Percentiles rank a stretch among this genome's conserved stretches.
Evolutionary conservation across 1,139 yeast genomes (phyloP).

Genomic region (Ogataea hybrid): DNA sequence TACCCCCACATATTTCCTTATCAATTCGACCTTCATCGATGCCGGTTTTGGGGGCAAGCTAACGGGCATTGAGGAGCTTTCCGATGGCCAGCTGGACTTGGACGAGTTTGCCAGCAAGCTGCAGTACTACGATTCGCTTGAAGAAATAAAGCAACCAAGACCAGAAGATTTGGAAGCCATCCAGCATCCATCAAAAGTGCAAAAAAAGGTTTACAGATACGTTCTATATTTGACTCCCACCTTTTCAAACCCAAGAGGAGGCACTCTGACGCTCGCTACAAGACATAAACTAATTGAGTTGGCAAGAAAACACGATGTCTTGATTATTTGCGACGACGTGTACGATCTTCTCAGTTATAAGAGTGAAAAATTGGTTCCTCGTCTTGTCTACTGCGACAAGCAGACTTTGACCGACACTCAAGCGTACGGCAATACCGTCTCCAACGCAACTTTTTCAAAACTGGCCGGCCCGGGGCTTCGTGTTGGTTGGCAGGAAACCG

Average conservation of each 20-base stretch:
- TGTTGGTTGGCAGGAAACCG: slow-evolving; percentile 84
- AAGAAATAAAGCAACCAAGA: slow-evolving; percentile 27
- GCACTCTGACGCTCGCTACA: slow-evolving; percentile 53
- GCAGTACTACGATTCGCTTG: slow-evolving; percentile 37
- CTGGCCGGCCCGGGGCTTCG: slow-evolving; percentile 87
- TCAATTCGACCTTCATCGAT: slow-evolving; percentile 73
- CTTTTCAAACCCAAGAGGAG: slow-evolving; percentile 83
- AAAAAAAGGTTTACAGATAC: slow-evolving; percentile 60
- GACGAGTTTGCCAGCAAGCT: slow-evolving; percentile 48
- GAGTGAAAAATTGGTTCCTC: slow-evolving; percentile 31
- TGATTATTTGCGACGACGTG: slow-evolving; percentile 81
- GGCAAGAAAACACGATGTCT: slow-evolving; percentile 75
- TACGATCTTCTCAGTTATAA: slow-evolving; percentile 68
- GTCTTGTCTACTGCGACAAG: slow-evolving; percentile 34
- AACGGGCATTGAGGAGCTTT: slow-evolving; percentile 62
- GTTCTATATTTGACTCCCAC: slow-evolving; percentile 82
- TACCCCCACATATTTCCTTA: slow-evolving; percentile 80
- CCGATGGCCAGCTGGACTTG: slow-evolving; percentile 56
- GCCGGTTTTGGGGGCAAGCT: slow-evolving; percentile 72
- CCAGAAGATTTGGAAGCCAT: slow-evolving; percentile 22
- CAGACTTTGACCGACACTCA: slow-evolving; percentile 35
- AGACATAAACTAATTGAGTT: slow-evolving; percentile 56
- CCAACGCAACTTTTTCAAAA: slow-evolving; percentile 82
- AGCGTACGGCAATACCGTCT: slow-evolving; percentile 64
- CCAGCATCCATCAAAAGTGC: slow-evolving; percentile 42